Percentiles rank a stretch among this genome's conserved stretches.
Evolutionary conservation across 2,329 filamentous ascomycete genomes (phyloP).

Genomic region (Cladophialophora immunda): DNA sequence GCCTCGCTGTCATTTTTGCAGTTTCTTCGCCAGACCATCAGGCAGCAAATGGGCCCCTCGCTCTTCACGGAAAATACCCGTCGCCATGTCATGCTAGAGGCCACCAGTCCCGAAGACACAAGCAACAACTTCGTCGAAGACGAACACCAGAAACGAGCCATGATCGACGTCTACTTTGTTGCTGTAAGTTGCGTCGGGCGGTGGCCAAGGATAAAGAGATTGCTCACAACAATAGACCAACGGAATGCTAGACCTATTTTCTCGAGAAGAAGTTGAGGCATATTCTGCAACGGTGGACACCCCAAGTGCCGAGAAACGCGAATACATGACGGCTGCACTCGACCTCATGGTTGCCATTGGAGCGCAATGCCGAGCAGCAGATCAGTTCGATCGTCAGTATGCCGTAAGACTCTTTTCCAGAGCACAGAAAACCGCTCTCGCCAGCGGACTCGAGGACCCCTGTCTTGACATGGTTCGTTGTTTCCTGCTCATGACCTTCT

Average conservation of each 20-base stretch:
- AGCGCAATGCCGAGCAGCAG: conserved; percentile 55
- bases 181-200: conserved; percentile 37
- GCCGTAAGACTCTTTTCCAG: conserved; percentile 57
- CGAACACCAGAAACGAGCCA: conserved; percentile 45
- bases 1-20: conserved; percentile 66
- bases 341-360: conserved; percentile 64
- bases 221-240: conserved; percentile 45
- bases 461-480: conserved; percentile 61
- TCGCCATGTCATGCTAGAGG: conserved; percentile 64
- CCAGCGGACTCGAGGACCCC: conserved; percentile 62
- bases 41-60: conserved; percentile 63
- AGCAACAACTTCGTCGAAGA: conserved; percentile 47
- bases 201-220: too few species aligned
- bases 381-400: conserved; percentile 42
- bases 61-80: conserved; percentile 62
- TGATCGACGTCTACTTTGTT: conserved; percentile 46
- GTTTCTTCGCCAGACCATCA: conserved; percentile 58
- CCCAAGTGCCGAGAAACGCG: conserved; percentile 7
- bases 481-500: conserved; percentile 67
- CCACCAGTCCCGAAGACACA: conserved; percentile 49
- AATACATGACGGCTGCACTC: conserved; percentile 42
- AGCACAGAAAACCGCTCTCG: conserved; percentile 59
- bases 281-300: conserved; percentile 15
- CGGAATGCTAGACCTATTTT: conserved; percentile 52
- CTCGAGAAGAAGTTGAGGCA: conserved; percentile 42